These are phyloP conservation scores for Maudiozyma humilis DNA, from an alignment of 1,139 yeast genomes.

Conservation along the genomic window DNA sequence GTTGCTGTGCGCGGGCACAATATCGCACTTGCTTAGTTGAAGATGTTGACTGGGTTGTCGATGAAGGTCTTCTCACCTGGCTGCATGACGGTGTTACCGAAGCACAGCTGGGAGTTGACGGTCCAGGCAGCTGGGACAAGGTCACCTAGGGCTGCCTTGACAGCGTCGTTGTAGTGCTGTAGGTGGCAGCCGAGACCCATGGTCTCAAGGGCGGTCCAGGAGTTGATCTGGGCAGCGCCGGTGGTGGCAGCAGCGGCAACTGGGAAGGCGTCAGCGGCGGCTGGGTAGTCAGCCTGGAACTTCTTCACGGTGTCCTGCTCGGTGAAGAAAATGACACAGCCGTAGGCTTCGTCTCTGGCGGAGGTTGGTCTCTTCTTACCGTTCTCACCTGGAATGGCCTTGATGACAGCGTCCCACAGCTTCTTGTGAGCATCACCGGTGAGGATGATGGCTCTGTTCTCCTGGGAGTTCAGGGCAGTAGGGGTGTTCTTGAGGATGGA, in stretches of 20 bases:
- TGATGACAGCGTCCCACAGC: constrained; percentile 36
- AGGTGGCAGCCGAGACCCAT: constrained; percentile 40
- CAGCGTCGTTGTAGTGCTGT: constrained; percentile 41
- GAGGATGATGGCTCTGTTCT: constrained; percentile 37
- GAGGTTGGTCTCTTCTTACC: constrained; percentile 36
- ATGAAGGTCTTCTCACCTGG: constrained; percentile 33
- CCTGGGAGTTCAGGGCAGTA: constrained; percentile 42
- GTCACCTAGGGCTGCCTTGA: constrained; percentile 34
- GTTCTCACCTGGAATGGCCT: constrained; percentile 31
- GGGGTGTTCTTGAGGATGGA: constrained; percentile 37
- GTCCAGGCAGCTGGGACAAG: constrained; percentile 36
- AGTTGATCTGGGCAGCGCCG: constrained; percentile 40
- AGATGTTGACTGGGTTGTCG: constrained; percentile 34
- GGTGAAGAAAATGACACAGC: constrained; percentile 41
- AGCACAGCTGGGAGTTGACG: constrained; percentile 40
- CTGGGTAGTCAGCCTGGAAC: constrained; percentile 36
- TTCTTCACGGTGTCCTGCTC: constrained; percentile 34
- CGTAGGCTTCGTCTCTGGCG: constrained; percentile 38
- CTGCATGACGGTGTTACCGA: constrained; percentile 36
- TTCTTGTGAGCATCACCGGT: constrained; percentile 37
- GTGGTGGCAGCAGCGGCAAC: constrained; percentile 38
- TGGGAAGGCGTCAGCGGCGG: constrained; percentile 37
- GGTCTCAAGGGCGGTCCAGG: constrained; percentile 39
- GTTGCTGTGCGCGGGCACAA: background rate
- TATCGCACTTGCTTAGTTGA: constrained; percentile 12